phyloP scores from a whole-genome alignment of 1,284 basidiomycete species.

The Naganishia cerealis region DNA sequence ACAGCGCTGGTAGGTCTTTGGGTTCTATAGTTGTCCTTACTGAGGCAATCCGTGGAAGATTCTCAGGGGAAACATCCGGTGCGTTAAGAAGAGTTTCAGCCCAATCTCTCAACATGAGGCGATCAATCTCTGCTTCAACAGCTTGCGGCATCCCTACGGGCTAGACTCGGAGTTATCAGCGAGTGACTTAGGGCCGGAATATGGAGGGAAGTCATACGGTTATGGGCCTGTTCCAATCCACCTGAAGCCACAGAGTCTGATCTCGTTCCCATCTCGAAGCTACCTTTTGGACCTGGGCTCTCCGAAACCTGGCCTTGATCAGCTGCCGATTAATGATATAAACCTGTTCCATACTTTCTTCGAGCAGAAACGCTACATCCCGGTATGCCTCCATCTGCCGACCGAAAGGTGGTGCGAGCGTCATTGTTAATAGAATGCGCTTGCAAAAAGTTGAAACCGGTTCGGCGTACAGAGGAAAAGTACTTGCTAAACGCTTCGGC shows the following conservation, averaged over 20 bases:
- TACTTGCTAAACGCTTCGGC: neutral
- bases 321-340: conserved; percentile 11
- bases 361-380: conserved; percentile 5
- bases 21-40: neutral
- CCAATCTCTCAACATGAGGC: neutral
- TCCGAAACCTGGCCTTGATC: neutral
- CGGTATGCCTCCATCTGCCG: neutral
- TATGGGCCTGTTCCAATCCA: neutral
- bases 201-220: neutral
- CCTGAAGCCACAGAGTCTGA: conserved; percentile 17
- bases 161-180: neutral
- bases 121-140: neutral
- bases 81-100: neutral
- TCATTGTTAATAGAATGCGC: neutral
- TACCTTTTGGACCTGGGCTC: neutral
- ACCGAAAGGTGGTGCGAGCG: neutral
- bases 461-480: conserved; percentile 8
- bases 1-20: conserved; percentile 11
- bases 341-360: conserved; percentile 10
- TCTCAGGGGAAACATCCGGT: neutral
- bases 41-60: neutral
- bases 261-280: neutral
- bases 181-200: neutral
- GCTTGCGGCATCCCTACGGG: neutral
- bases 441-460: neutral